phyloP scores from a whole-genome alignment of 305 asterid genomes.

The Solanum hybrid region DNA sequence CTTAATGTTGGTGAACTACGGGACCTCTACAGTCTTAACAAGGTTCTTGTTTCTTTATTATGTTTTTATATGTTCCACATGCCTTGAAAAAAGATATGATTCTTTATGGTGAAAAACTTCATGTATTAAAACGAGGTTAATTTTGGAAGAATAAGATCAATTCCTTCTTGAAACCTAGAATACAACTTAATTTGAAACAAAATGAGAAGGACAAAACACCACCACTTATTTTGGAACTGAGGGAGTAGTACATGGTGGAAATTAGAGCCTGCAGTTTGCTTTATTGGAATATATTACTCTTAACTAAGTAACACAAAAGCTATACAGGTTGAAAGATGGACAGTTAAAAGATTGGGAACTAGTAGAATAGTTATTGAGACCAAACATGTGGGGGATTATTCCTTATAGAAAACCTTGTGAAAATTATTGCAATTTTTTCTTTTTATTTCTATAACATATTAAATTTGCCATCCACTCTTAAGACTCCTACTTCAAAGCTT shows the following conservation, averaged over 20 bases:
- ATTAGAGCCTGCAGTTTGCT: not conserved
- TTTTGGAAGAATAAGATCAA: not conserved
- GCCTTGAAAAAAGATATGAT: not conserved
- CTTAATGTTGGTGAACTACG: conserved; percentile 64
- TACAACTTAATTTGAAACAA: not conserved
- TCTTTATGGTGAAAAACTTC: not conserved
- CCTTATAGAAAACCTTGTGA: not conserved
- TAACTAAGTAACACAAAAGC: not conserved
- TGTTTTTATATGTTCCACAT: not conserved
- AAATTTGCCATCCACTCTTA: not conserved
- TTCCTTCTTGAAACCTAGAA: not conserved
- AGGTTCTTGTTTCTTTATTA: conserved; percentile 34
- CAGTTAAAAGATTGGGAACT: not conserved
- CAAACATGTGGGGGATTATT: not conserved
- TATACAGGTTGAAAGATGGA: not conserved
- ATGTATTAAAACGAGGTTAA: not conserved
- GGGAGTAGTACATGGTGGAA: not conserved
- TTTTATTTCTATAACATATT: not conserved
- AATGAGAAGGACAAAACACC: not conserved
- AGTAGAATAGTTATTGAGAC: not conserved
- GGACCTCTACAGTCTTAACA: conserved; percentile 51
- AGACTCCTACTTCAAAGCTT: not conserved
- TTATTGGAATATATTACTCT: not conserved
- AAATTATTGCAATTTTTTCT: not conserved
- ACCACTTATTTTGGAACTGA: not conserved